These are phyloP conservation scores for Calocybe gangraenosa DNA, from an alignment of 768 basidiomycete species.

Conservation along the genomic window DNA sequence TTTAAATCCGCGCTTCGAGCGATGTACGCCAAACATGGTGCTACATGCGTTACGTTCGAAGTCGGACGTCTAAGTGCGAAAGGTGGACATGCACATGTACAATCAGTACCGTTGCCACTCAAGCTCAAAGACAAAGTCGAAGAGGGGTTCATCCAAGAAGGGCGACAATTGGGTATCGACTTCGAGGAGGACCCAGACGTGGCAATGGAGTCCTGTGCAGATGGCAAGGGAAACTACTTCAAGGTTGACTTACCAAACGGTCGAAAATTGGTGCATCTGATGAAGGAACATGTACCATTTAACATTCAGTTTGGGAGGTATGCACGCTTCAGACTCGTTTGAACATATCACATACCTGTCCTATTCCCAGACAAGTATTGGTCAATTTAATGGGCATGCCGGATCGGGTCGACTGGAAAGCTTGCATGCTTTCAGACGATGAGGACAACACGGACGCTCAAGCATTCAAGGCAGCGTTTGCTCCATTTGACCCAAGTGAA, in stretches of 20 bases:
- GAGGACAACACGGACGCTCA: constrained; percentile 83
- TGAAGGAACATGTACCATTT: constrained; percentile 76
- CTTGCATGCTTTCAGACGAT: constrained; percentile 75
- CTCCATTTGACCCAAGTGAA: constrained; percentile 57
- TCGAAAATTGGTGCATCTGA: constrained; percentile 77
- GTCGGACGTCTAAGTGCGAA: constrained; percentile 78
- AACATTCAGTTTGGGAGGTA: constrained; percentile 94
- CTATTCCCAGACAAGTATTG: constrained; percentile 63
- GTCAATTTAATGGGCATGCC: constrained; percentile 72
- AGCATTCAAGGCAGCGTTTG: constrained; percentile 82
- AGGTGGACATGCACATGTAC: constrained; percentile 94
- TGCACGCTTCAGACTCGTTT: constrained; percentile 18
- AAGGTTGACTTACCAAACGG: constrained; percentile 88
- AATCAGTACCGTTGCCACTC: constrained; percentile 76
- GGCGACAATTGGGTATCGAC: constrained; percentile 58
- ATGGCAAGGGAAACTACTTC: constrained; percentile 76
- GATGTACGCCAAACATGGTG: constrained; percentile 67
- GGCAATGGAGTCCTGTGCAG: constrained; percentile 50
- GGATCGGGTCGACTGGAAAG: constrained; percentile 89
- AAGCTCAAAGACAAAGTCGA: constrained; percentile 61
- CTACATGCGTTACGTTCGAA: constrained; percentile 79
- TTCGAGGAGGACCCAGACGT: constrained; percentile 71
- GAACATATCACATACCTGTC: constrained; percentile 5
- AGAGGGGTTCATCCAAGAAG: constrained; percentile 68
- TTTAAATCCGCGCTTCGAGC: constrained; percentile 74